phyloP scores from a whole-genome alignment of 257 asterid species.

The Rehmannia glutinosa region DNA sequence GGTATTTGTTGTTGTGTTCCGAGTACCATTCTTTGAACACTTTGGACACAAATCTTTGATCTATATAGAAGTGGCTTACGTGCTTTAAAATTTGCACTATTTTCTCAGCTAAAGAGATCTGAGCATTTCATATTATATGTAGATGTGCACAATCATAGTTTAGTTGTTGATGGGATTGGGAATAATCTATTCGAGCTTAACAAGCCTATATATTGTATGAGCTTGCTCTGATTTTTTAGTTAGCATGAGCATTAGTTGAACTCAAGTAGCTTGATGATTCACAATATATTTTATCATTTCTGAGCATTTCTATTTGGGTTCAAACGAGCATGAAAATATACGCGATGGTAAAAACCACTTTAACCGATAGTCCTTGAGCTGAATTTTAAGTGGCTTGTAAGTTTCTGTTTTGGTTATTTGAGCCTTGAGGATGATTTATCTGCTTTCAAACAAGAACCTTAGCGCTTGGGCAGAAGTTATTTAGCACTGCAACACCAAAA shows the following conservation, averaged over 20 bases:
- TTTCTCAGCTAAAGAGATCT: not conserved
- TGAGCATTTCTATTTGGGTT: not conserved
- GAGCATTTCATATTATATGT: not conserved
- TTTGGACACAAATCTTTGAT: slow-evolving; percentile 9
- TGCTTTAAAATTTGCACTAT: not conserved
- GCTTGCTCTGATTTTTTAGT: not conserved
- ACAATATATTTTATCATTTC: not conserved
- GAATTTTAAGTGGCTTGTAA: too few species aligned
- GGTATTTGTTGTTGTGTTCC: too few species aligned
- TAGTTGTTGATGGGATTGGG: not conserved
- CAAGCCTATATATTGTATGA: not conserved
- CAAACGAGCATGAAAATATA: not conserved
- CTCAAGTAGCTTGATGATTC: not conserved
- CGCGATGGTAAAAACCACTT: not conserved
- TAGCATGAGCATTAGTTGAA: not conserved
- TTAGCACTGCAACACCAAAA: too few species aligned
- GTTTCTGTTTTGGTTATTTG: not conserved
- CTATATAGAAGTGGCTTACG: not conserved
- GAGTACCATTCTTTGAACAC: not conserved
- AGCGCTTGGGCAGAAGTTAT: not conserved
- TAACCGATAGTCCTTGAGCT: not conserved
- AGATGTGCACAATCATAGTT: not conserved
- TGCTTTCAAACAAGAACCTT: not conserved
- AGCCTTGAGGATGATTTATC: not conserved
- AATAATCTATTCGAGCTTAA: not conserved